Evolutionary conservation across 2,329 filamentous ascomycete species (phyloP), one percentile per base, ranked within the genome.

Genomic region (Penicillium sp.): DNA sequence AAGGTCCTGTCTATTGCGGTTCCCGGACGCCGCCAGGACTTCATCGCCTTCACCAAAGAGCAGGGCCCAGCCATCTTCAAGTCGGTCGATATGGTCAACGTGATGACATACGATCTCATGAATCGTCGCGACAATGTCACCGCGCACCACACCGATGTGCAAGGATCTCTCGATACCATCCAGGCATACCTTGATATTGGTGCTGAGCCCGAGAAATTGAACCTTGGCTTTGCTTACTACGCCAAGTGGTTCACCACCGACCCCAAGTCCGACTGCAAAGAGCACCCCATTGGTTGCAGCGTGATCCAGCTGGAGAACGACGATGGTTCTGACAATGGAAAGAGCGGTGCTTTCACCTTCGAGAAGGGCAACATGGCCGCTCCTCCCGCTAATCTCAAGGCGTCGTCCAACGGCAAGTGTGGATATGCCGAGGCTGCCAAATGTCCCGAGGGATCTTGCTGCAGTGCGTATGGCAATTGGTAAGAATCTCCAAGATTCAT

Each of bases 41-140:
- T 87, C 80, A 76, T 87, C 4, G 83, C 81, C n/a, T 87, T 80
- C 61, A 84, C 76, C 0, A 51, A 69, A 4, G 65, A 75, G 25
- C 78, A 79, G 6, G 72, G 81, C 0, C 80, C 81, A 1, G 68
- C 73, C 48, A 84, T 87, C 55, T 79, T 78, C 70, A 62, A 69
- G 9, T 72, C 74, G 1, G 76, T 86, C 13, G 82, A 88, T 61
- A 84, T 82, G 59, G 73, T 87, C 59, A 87, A 87, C 56, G 59
- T 88, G 53, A 87, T 87, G 84, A 76, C 78, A 1, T 88, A 88
- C 63, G 85, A 88, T 60, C 63, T 88, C 41, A 84, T 85, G 77
- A 87, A 86, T 68, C 59, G 84, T 32, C 80, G 85, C 32, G 80
- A 87, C 67, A 80, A 67, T 38, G 62, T 72, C 8, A 86, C 84